Conservation (phyloP, 495 filamentous ascomycete species). For the Hyaloscypha variabilis region DNA sequence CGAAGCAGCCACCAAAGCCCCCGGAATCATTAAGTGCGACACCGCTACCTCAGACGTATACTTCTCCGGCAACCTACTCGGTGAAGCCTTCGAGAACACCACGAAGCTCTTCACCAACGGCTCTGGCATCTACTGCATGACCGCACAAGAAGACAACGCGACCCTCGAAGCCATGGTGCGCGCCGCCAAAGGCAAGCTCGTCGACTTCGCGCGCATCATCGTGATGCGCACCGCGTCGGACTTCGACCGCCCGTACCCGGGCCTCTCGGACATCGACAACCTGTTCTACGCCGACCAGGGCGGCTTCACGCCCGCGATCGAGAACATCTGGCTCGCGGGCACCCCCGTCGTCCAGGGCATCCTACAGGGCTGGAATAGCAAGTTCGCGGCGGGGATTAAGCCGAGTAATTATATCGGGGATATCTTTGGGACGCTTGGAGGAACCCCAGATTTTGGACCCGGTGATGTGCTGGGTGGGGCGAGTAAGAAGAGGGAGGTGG, state of each 20-base stretch:
- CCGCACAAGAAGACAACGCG: constrained; percentile 77
- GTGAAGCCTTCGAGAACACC: constrained; percentile 66
- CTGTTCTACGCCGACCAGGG: constrained; percentile 61
- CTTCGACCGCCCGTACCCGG: constrained; percentile 70
- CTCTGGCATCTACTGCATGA: constrained; percentile 67
- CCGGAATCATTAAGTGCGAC: constrained; percentile 67
- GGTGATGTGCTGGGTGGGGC: constrained; percentile 1
- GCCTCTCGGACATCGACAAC: constrained; percentile 53
- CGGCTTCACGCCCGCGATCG: constrained; percentile 58
- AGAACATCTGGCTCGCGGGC: constrained; percentile 71
- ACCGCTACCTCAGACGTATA: constrained; percentile 73
- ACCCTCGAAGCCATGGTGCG: constrained; percentile 69
- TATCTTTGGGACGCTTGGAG: constrained; percentile 69
- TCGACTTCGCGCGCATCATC: constrained; percentile 71
- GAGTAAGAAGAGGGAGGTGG: background rate
- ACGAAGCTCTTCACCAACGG: constrained; percentile 69
- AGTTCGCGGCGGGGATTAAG: constrained; percentile 60
- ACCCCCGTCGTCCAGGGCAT: constrained; percentile 70
- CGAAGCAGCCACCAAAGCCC: constrained; percentile 50
- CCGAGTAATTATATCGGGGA: constrained; percentile 73
- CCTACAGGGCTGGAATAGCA: constrained; percentile 57
- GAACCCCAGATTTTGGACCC: constrained; percentile 67
- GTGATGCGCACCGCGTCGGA: constrained; percentile 74
- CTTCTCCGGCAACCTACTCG: constrained; percentile 63
- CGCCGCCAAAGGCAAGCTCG: constrained; percentile 51